Percentiles rank a stretch among this genome's conserved stretches.
These are phyloP conservation scores for Fibroporia radiculosa DNA, from an alignment of 768 basidiomycete species.

Conservation along the genomic window DNA sequence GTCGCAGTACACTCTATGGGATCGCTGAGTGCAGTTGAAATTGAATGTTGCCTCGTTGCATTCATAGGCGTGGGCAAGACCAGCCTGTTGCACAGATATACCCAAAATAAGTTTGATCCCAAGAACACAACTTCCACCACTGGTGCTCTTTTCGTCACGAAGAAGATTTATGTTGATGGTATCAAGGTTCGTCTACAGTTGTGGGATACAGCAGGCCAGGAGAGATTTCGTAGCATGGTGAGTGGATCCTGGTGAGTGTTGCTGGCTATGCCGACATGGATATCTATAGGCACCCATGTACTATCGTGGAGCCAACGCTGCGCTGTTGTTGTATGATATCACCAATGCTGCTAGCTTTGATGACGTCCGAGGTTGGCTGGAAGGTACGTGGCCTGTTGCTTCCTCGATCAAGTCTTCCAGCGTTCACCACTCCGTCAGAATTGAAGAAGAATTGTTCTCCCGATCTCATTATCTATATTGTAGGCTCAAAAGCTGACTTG, in stretches of 20 bases:
- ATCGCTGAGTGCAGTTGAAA: neutral
- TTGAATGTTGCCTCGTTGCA: neutral
- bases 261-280: conserved; percentile 3
- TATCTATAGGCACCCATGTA: conserved; percentile 81
- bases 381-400: conserved; percentile 39
- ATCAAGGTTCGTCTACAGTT: conserved; percentile 81
- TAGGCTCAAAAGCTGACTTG: conserved; percentile 89
- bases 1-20: neutral
- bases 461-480: conserved; percentile 90
- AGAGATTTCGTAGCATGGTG: conserved; percentile 87
- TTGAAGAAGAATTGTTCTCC: conserved; percentile 84
- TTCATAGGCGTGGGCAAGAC: conserved; percentile 82
- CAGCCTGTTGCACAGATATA: conserved; percentile 83
- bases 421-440: conserved; percentile 39
- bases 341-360: conserved; percentile 85
- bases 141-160: conserved; percentile 89
- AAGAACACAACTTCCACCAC: conserved; percentile 86
- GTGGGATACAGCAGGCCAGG: conserved; percentile 94
- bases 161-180: conserved; percentile 82
- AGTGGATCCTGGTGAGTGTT: conserved; percentile 17
- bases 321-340: conserved; percentile 91
- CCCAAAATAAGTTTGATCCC: conserved; percentile 84
- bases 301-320: conserved; percentile 93
- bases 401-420: neutral
- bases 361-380: conserved; percentile 87